A percentile compares a stretch with the other conserved stretches of the same genome.
Evolutionary conservation across 495 filamentous ascomycete genomes (phyloP).

Genomic region (Neurospora africana): DNA sequence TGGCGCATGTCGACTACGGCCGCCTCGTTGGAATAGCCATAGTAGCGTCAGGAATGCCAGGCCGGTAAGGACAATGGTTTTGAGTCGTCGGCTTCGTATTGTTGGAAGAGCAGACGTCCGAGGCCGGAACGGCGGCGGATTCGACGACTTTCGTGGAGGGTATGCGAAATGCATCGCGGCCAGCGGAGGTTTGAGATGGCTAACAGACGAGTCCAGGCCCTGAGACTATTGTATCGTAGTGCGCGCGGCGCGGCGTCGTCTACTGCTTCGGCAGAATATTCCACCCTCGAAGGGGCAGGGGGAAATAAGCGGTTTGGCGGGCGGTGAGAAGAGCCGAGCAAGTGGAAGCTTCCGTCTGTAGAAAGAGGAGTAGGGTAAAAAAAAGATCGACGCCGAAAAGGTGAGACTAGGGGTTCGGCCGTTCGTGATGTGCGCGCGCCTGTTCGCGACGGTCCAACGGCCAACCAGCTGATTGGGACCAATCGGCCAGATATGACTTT

Average conservation of each 20-base stretch:
- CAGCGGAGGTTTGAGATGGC: neutral
- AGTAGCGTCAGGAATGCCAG: slow-evolving; percentile 49
- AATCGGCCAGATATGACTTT: neutral
- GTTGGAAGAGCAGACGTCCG: slow-evolving; percentile 49
- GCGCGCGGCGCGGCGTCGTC: neutral
- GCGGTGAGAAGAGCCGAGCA: neutral
- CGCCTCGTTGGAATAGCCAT: slow-evolving; percentile 48
- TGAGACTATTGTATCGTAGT: neutral
- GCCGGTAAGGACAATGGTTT: slow-evolving; percentile 46
- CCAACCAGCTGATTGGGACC: neutral
- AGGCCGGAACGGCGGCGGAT: slow-evolving; percentile 49
- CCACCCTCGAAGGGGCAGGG: neutral
- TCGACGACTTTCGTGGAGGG: slow-evolving; percentile 70
- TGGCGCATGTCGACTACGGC: slow-evolving; percentile 19
- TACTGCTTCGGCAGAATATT: neutral
- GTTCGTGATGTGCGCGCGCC: neutral
- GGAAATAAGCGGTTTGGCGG: neutral
- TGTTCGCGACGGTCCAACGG: neutral
- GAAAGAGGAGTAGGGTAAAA: neutral
- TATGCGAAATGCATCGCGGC: slow-evolving; percentile 80
- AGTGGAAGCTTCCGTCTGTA: neutral
- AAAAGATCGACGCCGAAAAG: neutral
- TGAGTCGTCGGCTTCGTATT: slow-evolving; percentile 58
- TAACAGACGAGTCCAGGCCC: neutral
- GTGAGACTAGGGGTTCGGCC: neutral